phyloP scores from a whole-genome alignment of 1,284 basidiomycete genomes.

The Farysia itapuensis region DNA sequence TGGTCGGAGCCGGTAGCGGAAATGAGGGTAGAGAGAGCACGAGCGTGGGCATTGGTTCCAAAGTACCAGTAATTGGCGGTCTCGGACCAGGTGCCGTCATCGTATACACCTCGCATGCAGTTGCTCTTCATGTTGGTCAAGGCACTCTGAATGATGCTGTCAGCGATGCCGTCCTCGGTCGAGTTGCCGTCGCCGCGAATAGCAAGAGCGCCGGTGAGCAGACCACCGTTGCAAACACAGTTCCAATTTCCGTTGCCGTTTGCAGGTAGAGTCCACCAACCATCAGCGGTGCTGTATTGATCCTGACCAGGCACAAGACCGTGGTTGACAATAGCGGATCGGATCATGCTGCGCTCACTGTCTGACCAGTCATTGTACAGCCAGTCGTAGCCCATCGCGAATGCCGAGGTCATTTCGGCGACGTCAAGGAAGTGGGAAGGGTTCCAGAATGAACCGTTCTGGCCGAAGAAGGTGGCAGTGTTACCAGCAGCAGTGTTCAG shows the following conservation, averaged over 20 bases:
- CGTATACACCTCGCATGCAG: conserved; percentile 68
- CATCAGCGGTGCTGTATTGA: conserved; percentile 56
- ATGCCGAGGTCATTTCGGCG: conserved; percentile 73
- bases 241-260: conserved; percentile 84
- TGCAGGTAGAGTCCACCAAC: conserved; percentile 63
- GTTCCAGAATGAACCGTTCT: conserved; percentile 74
- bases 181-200: conserved; percentile 71
- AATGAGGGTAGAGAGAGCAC: conserved; percentile 79
- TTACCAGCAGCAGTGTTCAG: conserved; percentile 63
- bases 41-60: conserved; percentile 82
- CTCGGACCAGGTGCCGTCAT: conserved; percentile 92
- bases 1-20: conserved; percentile 83
- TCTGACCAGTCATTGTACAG: conserved; percentile 80
- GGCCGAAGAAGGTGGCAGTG: conserved; percentile 62
- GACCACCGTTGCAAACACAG: conserved; percentile 90
- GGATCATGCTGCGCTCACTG: conserved; percentile 73
- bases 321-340: conserved; percentile 74
- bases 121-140: conserved; percentile 76
- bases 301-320: conserved; percentile 67
- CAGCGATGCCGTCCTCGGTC: conserved; percentile 75
- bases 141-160: conserved; percentile 70
- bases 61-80: conserved; percentile 73
- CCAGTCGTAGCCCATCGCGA: conserved; percentile 86
- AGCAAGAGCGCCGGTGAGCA: conserved; percentile 85
- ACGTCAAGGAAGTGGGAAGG: conserved; percentile 87